A percentile compares a stretch with the other conserved stretches of the same genome.
Evolutionary conservation across 2,329 filamentous ascomycete species (phyloP).

Genomic region (Diaporthe ampelina): DNA sequence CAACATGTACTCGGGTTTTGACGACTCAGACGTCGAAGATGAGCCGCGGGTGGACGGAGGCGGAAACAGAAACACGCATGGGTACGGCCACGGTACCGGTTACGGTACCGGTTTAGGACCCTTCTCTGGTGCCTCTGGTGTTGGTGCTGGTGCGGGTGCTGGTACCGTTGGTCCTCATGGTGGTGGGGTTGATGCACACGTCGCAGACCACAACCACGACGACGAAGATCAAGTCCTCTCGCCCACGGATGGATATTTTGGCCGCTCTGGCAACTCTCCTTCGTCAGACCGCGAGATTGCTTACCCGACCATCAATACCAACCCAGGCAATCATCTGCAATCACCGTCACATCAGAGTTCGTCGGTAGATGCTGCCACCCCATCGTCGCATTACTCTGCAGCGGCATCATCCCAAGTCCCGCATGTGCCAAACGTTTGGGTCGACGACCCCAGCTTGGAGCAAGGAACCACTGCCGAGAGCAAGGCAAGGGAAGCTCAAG

Average conservation of each 20-base stretch:
- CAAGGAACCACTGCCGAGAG: conserved; percentile 52
- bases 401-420: conserved; percentile 54
- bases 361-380: conserved; percentile 27
- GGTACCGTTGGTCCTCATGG: neutral
- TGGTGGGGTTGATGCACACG: conserved; percentile 21
- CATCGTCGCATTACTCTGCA: conserved; percentile 30
- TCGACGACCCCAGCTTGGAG: conserved; percentile 62
- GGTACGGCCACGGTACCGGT: neutral
- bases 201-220: conserved; percentile 32
- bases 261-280: conserved; percentile 45
- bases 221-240: conserved; percentile 55
- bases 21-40: conserved; percentile 45
- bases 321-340: conserved; percentile 5
- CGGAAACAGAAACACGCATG: conserved; percentile 35
- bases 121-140: neutral
- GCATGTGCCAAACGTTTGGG: conserved; percentile 62
- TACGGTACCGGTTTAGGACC: conserved; percentile 1
- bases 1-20: conserved; percentile 58
- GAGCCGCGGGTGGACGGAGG: conserved; percentile 41
- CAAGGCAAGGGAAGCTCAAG: conserved; percentile 61
- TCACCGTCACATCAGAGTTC: conserved; percentile 17
- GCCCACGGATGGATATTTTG: conserved; percentile 67
- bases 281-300: conserved; percentile 16
- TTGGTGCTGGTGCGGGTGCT: neutral
- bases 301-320: conserved; percentile 43